Conservation (phyloP, 2,329 filamentous ascomycete species). For the Exophiala sp. region DNA sequence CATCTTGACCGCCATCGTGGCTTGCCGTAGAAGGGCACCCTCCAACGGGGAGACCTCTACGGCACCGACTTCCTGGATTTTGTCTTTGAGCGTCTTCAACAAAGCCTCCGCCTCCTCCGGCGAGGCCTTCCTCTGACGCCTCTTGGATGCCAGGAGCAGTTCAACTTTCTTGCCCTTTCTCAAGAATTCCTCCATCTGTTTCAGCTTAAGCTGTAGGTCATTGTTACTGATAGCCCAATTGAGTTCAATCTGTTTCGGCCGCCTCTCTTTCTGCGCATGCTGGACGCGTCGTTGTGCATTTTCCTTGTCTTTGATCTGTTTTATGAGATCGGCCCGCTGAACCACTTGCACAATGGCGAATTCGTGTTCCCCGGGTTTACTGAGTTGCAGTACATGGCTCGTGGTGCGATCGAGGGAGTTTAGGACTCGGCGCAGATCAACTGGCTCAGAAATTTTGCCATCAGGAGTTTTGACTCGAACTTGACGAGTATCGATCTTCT, state of each 20-base stretch:
- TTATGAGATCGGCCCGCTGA: conserved; percentile 50
- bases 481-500: conserved; percentile 21
- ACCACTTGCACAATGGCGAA: conserved; percentile 66
- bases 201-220: conserved; percentile 67
- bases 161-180: conserved; percentile 70
- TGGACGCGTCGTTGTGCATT: conserved; percentile 34
- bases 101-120: conserved; percentile 56
- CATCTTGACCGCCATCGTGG: conserved; percentile 22
- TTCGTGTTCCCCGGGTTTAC: conserved; percentile 30
- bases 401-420: conserved; percentile 44
- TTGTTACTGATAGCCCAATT: conserved; percentile 78
- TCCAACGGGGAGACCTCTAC: conserved; percentile 40
- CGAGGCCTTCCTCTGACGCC: conserved; percentile 54
- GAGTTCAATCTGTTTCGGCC: conserved; percentile 72
- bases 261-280: conserved; percentile 35
- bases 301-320: conserved; percentile 38
- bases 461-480: conserved; percentile 21
- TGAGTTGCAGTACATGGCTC: conserved; percentile 49
- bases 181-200: conserved; percentile 63
- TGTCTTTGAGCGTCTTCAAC: conserved; percentile 47
- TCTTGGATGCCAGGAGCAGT: conserved; percentile 63
- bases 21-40: conserved; percentile 36
- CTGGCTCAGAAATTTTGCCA: conserved; percentile 19
- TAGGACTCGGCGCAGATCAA: conserved; percentile 32
- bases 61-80: conserved; percentile 40